These are phyloP conservation scores for Albatrellus ellisii DNA, from an alignment of 768 basidiomycete species.

Conservation along the genomic window DNA sequence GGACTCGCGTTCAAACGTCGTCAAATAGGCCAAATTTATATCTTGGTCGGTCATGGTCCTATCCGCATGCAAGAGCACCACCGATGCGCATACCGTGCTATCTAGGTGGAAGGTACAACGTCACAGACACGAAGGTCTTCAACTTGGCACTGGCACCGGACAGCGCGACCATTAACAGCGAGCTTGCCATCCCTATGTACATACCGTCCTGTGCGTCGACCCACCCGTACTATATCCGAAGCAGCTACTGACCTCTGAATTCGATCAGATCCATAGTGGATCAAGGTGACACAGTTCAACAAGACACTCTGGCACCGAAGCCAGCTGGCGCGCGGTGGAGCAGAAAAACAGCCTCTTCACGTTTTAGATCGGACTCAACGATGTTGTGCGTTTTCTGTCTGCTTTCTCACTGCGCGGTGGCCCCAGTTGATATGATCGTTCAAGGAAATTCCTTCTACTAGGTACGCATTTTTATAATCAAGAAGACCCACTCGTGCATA, in stretches of 20 bases:
- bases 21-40: slow-evolving; percentile 52
- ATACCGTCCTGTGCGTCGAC: slow-evolving; percentile 23
- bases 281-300: slow-evolving; percentile 23
- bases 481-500: slow-evolving; percentile 1
- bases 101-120: slow-evolving; percentile 34
- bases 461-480: slow-evolving; percentile 21
- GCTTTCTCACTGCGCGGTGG: too few species aligned
- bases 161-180: slow-evolving; percentile 25
- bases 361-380: slow-evolving; percentile 26
- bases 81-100: too few species aligned
- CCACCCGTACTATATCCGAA: not conserved
- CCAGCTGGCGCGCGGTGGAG: slow-evolving; percentile 21
- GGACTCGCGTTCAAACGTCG: slow-evolving; percentile 35
- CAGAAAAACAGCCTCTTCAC: slow-evolving; percentile 23
- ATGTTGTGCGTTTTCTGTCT: slow-evolving; percentile 23
- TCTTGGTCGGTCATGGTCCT: slow-evolving; percentile 25
- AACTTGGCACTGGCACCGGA: slow-evolving; percentile 25
- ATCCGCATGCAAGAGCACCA: too few species aligned
- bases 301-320: slow-evolving; percentile 20
- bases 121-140: slow-evolving; percentile 36
- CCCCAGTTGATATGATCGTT: not conserved
- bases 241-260: not conserved
- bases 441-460: slow-evolving; percentile 37
- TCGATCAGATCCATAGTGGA: slow-evolving; percentile 22
- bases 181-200: slow-evolving; percentile 23